Conservation (phyloP, 1,284 basidiomycete genomes). For the Tilletia walkeri region DNA sequence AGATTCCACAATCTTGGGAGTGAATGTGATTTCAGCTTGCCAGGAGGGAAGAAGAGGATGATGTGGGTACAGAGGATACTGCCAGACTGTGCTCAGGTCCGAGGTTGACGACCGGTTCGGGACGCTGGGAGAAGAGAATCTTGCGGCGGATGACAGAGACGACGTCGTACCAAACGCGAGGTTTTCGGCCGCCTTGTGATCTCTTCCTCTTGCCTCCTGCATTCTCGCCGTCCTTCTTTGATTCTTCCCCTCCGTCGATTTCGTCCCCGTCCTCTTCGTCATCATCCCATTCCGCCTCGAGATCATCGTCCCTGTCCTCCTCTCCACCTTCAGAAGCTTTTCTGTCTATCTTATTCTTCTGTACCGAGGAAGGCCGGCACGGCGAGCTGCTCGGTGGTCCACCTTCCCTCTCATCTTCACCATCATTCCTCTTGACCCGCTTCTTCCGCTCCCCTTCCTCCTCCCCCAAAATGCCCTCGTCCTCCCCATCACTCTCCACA, state of each 20-base stretch:
- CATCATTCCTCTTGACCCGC: background rate
- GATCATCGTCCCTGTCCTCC: background rate
- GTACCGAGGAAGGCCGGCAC: background rate
- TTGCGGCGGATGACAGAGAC: conserved; percentile 49
- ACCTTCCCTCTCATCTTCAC: background rate
- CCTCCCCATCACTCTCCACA: background rate
- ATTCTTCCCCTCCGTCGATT: conserved; percentile 24
- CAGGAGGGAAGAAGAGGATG: background rate
- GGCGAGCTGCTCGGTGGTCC: conserved; percentile 8
- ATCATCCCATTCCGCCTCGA: background rate
- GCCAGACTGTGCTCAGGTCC: background rate
- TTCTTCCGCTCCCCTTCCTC: background rate
- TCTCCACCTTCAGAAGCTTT: conserved; percentile 12
- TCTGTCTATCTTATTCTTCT: conserved; percentile 17
- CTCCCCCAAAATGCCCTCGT: background rate
- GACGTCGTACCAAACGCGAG: conserved; percentile 39
- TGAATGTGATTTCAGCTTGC: background rate
- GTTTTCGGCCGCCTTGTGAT: background rate
- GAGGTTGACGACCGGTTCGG: conserved; percentile 44
- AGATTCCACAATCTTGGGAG: background rate
- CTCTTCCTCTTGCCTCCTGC: conserved; percentile 20
- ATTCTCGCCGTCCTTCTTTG: conserved; percentile 23
- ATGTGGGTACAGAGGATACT: no score
- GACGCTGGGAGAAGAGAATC: conserved; percentile 46
- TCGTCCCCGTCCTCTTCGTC: conserved; percentile 9